Conservation (phyloP, 2,329 filamentous ascomycete genomes). For the Trichophyton equinum region DNA sequence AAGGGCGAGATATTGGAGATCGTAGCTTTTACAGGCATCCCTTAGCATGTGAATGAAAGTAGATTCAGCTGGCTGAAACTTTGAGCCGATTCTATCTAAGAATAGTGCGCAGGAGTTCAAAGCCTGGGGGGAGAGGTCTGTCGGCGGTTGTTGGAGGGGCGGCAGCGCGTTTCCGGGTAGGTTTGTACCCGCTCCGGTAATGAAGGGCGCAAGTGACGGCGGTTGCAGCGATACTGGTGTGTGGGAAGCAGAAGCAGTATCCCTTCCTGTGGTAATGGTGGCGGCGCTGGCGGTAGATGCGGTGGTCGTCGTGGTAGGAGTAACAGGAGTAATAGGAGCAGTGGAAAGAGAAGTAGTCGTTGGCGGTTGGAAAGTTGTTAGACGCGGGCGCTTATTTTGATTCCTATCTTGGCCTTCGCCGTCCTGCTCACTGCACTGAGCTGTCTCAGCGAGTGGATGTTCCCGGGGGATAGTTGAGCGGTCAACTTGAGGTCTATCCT, state of each 20-base stretch:
- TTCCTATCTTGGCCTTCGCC: background rate
- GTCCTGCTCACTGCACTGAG: background rate
- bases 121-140: background rate
- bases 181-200: background rate
- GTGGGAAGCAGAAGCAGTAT: background rate
- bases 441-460: background rate
- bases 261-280: too few species aligned
- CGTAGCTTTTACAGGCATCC: slow-evolving; percentile 43
- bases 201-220: background rate
- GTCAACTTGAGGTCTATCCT: background rate
- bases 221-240: background rate
- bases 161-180: background rate
- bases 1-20: slow-evolving; percentile 52
- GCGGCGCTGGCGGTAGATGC: too few species aligned
- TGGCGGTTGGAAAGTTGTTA: background rate
- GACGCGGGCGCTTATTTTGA: background rate
- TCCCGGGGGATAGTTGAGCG: background rate
- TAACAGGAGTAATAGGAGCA: too few species aligned
- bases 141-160: background rate
- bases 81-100: background rate
- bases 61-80: background rate
- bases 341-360: background rate
- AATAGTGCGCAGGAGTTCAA: background rate
- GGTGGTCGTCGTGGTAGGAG: too few species aligned
- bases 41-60: slow-evolving; percentile 34